Evolutionary conservation across 805 yeast species (phyloP).

Genomic region (Metschnikowia rubicola): DNA sequence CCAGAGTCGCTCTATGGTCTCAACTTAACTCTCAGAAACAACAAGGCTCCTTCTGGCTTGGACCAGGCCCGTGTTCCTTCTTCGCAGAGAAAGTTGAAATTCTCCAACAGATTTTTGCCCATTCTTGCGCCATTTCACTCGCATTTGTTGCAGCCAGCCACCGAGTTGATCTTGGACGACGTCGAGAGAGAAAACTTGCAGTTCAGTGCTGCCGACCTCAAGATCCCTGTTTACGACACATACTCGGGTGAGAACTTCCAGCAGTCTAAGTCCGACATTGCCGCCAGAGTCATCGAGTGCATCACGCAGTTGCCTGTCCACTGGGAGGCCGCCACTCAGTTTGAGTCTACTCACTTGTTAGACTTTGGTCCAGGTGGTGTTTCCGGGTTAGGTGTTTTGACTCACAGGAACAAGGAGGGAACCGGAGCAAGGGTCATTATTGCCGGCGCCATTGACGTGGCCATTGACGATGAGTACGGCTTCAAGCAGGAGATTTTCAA

Average conservation of each 20-base stretch:
- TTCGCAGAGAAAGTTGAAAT: constrained; percentile 90
- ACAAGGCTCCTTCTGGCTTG: constrained; percentile 89
- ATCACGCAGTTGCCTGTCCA: constrained; percentile 87
- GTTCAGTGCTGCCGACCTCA: constrained; percentile 52
- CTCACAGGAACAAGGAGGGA: constrained; percentile 98
- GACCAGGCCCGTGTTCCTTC: constrained; percentile 94
- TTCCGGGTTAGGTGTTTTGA: constrained; percentile 92
- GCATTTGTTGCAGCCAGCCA: constrained; percentile 73
- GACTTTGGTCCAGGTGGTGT: constrained; percentile 99
- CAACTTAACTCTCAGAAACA: constrained; percentile 85
- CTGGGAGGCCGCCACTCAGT: constrained; percentile 90
- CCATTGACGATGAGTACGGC: constrained; percentile 79
- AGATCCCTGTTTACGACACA: constrained; percentile 90
- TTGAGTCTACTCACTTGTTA: constrained; percentile 79
- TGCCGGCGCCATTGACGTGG: constrained; percentile 82
- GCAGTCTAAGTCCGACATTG: constrained; percentile 40
- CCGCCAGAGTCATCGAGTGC: constrained; percentile 70
- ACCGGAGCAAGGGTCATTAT: constrained; percentile 93
- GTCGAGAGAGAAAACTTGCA: constrained; percentile 49
- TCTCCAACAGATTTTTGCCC: constrained; percentile 91
- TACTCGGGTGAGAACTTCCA: constrained; percentile 79
- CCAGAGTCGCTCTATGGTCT: constrained; percentile 97
- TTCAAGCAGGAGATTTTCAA: constrained; percentile 94
- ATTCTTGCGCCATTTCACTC: constrained; percentile 97
- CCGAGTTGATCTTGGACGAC: constrained; percentile 62